A percentile compares a stretch with the other conserved stretches of the same genome.
Evolutionary conservation across 2,329 filamentous ascomycete genomes (phyloP).

Genomic region (Calonectria pseudoturangicola): DNA sequence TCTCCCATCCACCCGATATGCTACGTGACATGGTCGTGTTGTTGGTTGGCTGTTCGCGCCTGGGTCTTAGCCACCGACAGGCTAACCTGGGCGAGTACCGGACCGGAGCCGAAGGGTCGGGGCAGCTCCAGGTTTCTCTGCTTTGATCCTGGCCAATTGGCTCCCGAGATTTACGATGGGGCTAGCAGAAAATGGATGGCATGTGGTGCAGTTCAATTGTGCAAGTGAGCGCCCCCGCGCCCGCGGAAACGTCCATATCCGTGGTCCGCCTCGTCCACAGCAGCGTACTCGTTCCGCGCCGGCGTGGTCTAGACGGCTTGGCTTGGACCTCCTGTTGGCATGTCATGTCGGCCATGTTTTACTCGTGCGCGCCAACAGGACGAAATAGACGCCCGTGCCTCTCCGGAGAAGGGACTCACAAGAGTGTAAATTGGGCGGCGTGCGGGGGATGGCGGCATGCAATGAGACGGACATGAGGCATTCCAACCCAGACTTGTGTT

Average conservation of each 20-base stretch:
- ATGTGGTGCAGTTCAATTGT: not conserved
- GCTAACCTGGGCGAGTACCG: constrained; percentile 13
- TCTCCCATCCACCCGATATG: constrained; percentile 12
- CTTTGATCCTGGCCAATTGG: constrained; percentile 1
- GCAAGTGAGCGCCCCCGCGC: not conserved
- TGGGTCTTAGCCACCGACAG: constrained; percentile 23
- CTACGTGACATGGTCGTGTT: constrained; percentile 31
- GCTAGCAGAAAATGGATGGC: constrained; percentile 6
- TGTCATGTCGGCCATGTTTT: constrained; percentile 16
- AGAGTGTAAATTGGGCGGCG: constrained; percentile 23
- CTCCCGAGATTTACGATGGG: constrained; percentile 13
- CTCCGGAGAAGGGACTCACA: not conserved
- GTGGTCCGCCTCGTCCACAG: not conserved
- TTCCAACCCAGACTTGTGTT: constrained; percentile 26
- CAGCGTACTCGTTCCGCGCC: not conserved
- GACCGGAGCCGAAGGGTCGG: constrained; percentile 34
- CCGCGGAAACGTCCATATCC: constrained; percentile 4
- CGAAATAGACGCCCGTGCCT: constrained; percentile 1
- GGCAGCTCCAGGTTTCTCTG: constrained; percentile 13
- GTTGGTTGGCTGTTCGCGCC: constrained; percentile 9
- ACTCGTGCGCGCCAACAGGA: not conserved
- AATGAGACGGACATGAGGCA: constrained; percentile 3
- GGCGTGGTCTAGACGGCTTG: constrained; percentile 1
- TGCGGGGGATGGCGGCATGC: constrained; percentile 13
- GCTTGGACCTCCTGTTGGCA: constrained; percentile 14